These are phyloP conservation scores for Leishmania arabica DNA, from an alignment of 208 protist species.

Conservation along the genomic window DNA sequence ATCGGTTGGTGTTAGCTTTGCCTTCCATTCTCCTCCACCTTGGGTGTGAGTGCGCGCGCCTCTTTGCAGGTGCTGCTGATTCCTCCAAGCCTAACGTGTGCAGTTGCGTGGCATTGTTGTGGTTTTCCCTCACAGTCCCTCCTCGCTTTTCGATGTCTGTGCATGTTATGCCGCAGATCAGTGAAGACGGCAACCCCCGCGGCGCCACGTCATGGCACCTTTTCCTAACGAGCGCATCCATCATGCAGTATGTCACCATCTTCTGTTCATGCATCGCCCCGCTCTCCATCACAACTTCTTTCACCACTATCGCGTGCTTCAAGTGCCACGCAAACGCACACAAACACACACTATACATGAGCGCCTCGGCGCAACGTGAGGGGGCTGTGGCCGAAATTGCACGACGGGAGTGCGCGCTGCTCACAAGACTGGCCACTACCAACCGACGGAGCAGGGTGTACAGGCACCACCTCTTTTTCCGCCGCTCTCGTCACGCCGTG, in stretches of 20 bases:
- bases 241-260: background rate
- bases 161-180: background rate
- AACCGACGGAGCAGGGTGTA: slow-evolving; percentile 45
- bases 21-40: background rate
- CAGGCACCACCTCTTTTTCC: slow-evolving; percentile 59
- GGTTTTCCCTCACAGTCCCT: background rate
- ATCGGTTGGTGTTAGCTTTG: background rate
- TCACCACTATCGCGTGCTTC: background rate
- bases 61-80: background rate
- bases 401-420: slow-evolving; percentile 16
- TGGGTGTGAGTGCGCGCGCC: background rate
- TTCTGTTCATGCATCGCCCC: background rate
- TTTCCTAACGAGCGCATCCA: background rate
- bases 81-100: background rate
- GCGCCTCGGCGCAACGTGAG: background rate
- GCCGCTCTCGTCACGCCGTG: slow-evolving; percentile 25
- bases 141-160: background rate
- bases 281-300: background rate
- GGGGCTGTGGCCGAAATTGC: slow-evolving; percentile 2
- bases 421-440: slow-evolving; percentile 14
- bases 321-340: background rate
- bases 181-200: background rate
- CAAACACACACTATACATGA: slow-evolving; percentile 10
- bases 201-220: background rate
- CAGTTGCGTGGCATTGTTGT: background rate